Evolutionary conservation across 2,329 filamentous ascomycete genomes (phyloP), one percentile per base, ranked within the genome.

Genomic region (Reticulascus tulasneorum): DNA sequence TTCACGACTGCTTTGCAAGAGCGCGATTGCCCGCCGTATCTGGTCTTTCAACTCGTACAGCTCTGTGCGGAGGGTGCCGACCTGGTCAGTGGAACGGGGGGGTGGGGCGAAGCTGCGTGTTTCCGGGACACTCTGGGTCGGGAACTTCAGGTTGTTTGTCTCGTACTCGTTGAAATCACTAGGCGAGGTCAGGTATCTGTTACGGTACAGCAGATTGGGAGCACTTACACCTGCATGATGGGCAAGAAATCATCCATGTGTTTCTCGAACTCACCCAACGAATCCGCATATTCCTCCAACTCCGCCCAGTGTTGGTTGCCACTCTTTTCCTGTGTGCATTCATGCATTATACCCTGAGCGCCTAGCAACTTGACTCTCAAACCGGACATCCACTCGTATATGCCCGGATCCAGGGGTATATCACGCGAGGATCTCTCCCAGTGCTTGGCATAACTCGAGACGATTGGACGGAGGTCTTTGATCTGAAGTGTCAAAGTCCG

Each of bases 161-260:
- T 44, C 33, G 19, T 47, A 50, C 10, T 48, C 41, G n/a, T 44
- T 38, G 28, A 42, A 52, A 31, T 55, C 51, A n/a, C 49, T 51
- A 16, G 8, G 17, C 24, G 8, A 9, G 2, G n/a, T 29, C 13
- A 22, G 29, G 13, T 7, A 20, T 10, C 12, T 9, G 13, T 18
- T 3, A 9, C 1, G 12, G 12, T n/a, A n/a, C n/a, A n/a, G n/a
- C n/a, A n/a, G n/a, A n/a, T n/a, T n/a, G n/a, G n/a, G n/a, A n/a
- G n/a, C n/a, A n/a, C 45, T 32, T 29, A 53, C 49, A 30, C 38
- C 32, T 39, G 33, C 15, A 52, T 35, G 6, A 46, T 42, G 17
- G 45, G 37, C 25, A 55, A 25, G 23, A 52, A 48, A 9, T 20
- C 40, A 2, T 47, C 32, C 28, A 55, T 48, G 24, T 50, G 42